phyloP scores from a whole-genome alignment of 2,329 filamentous ascomycete species.

The Xylaria sp. region DNA sequence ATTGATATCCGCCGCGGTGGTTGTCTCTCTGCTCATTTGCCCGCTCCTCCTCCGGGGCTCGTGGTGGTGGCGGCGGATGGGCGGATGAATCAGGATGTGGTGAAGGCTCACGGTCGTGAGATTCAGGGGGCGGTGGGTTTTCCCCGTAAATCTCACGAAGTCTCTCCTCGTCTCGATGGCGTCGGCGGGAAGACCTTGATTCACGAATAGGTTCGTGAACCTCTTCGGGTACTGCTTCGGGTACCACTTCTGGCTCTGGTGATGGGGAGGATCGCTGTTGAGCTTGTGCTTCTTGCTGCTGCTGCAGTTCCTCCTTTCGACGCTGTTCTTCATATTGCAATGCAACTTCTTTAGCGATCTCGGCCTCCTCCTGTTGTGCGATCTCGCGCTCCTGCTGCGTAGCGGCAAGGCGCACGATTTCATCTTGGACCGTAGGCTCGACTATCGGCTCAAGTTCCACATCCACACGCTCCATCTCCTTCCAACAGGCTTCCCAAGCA shows the following conservation, averaged over 20 bases:
- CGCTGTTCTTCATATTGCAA: constrained; percentile 50
- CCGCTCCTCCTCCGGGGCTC: constrained; percentile 44
- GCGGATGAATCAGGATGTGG: constrained; percentile 41
- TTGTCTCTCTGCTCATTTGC: constrained; percentile 49
- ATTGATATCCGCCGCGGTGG: constrained; percentile 49
- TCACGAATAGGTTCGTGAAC: constrained; percentile 41
- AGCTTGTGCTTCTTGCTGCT: constrained; percentile 30
- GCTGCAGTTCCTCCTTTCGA: constrained; percentile 41
- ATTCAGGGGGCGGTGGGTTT: constrained; percentile 36
- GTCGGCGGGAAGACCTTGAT: constrained; percentile 44
- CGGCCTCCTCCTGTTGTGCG: constrained; percentile 46
- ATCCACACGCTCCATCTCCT: constrained; percentile 98
- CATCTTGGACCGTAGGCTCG: constrained; percentile 65
- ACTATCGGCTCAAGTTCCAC: constrained; percentile 86
- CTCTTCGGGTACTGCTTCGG: constrained; percentile 26
- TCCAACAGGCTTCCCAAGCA: constrained; percentile 94
- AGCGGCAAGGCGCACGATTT: constrained; percentile 66
- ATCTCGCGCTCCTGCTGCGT: constrained; percentile 55
- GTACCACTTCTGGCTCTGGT: constrained; percentile 27
- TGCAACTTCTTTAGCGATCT: constrained; percentile 50
- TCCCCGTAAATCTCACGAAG: constrained; percentile 65
- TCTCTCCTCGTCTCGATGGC: constrained; percentile 60
- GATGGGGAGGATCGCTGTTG: constrained; percentile 13
- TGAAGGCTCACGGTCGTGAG: constrained; percentile 35
- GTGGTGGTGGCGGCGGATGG: constrained; percentile 41